Conservation (phyloP, 805 yeast species). For the Ogataea paradorogensis region DNA sequence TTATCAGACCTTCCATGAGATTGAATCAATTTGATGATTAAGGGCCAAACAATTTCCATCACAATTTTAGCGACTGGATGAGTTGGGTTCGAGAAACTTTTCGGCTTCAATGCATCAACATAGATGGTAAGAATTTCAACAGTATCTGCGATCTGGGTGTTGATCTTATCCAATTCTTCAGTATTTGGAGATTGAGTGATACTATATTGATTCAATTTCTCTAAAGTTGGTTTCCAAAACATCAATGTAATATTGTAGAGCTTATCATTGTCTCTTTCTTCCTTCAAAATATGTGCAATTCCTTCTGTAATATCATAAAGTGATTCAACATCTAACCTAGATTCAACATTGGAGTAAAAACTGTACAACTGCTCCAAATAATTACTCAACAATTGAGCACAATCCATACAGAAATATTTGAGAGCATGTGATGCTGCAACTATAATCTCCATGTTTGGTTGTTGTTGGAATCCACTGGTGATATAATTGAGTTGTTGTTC, state of each 20-base stretch:
- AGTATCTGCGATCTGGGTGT: constrained; percentile 61
- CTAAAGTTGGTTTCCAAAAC: constrained; percentile 66
- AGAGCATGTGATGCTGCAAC: constrained; percentile 91
- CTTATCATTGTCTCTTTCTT: constrained; percentile 49
- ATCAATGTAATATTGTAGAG: constrained; percentile 52
- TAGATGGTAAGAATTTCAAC: constrained; percentile 67
- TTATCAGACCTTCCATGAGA: constrained; percentile 56
- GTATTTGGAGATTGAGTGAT: constrained; percentile 12
- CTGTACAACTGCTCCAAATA: constrained; percentile 72
- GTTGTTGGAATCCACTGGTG: constrained; percentile 60
- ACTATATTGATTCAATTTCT: constrained; percentile 35
- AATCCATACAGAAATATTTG: constrained; percentile 93
- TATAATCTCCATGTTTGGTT: constrained; percentile 45
- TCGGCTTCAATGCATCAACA: constrained; percentile 53
- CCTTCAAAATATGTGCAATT: constrained; percentile 73
- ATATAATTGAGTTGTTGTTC: constrained; percentile 84
- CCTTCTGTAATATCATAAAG: constrained; percentile 85
- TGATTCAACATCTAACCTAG: constrained; percentile 62
- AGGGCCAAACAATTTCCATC: constrained; percentile 58
- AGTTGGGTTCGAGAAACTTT: constrained; percentile 30
- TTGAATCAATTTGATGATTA: constrained; percentile 44
- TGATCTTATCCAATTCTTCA: constrained; percentile 34
- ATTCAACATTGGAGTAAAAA: constrained; percentile 59
- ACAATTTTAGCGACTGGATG: constrained; percentile 55
- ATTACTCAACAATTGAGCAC: constrained; percentile 60